A percentile compares a stretch with the other conserved stretches of the same genome.
Evolutionary conservation across 495 filamentous ascomycete genomes (phyloP).

Genomic region (Acidomyces sp.): DNA sequence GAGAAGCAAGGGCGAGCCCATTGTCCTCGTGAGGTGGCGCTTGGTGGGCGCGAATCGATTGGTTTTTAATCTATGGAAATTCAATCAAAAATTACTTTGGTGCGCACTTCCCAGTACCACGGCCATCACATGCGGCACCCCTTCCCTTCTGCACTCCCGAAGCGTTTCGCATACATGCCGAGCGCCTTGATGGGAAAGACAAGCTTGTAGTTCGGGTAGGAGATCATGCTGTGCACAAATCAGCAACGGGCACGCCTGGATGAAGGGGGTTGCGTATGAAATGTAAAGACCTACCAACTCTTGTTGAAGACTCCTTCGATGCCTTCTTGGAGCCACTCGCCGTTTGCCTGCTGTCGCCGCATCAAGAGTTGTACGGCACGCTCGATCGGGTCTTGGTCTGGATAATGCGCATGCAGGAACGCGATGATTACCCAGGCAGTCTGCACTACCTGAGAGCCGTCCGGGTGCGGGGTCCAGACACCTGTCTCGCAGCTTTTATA

Average conservation of each 20-base stretch:
- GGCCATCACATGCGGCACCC: background rate
- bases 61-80: background rate
- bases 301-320: conserved; percentile 99
- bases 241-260: conserved; percentile 11
- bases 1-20: no score
- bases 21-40: no score
- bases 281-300: conserved; percentile 52
- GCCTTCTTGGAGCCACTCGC: conserved; percentile 88
- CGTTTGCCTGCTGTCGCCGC: conserved; percentile 69
- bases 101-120: conserved; percentile 1
- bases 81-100: background rate
- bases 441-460: conserved; percentile 70
- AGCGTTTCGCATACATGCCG: conserved; percentile 69
- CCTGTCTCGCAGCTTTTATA: conserved; percentile 63
- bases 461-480: conserved; percentile 45
- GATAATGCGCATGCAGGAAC: conserved; percentile 73
- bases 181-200: conserved; percentile 88
- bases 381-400: conserved; percentile 56
- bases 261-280: no score
- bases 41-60: background rate
- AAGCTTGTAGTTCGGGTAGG: conserved; percentile 98
- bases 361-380: conserved; percentile 71
- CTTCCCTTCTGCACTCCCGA: conserved; percentile 47
- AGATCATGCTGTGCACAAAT: conserved; percentile 63
- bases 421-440: conserved; percentile 79